These are phyloP conservation scores for Fusarium humuli DNA, from an alignment of 2,329 filamentous ascomycete species.

Conservation along the genomic window DNA sequence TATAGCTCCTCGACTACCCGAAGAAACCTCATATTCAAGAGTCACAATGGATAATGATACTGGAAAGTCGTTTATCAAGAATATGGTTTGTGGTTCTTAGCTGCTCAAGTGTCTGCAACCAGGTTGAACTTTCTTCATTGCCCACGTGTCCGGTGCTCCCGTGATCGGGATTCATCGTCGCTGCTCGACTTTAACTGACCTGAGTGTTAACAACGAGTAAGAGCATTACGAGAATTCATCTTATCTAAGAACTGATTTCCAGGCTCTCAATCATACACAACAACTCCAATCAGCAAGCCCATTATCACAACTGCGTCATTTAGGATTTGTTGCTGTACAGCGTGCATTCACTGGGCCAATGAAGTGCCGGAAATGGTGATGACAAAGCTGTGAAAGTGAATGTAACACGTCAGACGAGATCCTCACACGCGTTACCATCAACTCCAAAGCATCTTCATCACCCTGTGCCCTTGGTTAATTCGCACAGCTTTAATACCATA, in stretches of 20 bases:
- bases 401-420: neutral
- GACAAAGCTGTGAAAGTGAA: neutral
- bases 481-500: fast-evolving
- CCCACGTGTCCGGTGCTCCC: neutral
- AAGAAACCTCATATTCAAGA: neutral
- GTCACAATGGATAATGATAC: neutral
- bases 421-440: neutral
- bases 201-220: neutral
- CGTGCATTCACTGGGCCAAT: neutral
- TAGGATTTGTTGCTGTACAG: neutral
- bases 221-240: neutral
- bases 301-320: neutral
- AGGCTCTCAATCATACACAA: neutral
- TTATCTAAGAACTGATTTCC: neutral
- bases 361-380: neutral
- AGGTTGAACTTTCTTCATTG: neutral
- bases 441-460: neutral
- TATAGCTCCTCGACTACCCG: neutral
- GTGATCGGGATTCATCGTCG: neutral
- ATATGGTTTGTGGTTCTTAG: neutral
- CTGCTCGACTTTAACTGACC: neutral
- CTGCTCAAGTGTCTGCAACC: neutral
- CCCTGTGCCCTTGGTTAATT: no score
- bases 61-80: neutral
- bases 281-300: neutral